Evolutionary conservation across 768 basidiomycete species (phyloP).

Genomic region (Phanerodontia chrysosporium): DNA sequence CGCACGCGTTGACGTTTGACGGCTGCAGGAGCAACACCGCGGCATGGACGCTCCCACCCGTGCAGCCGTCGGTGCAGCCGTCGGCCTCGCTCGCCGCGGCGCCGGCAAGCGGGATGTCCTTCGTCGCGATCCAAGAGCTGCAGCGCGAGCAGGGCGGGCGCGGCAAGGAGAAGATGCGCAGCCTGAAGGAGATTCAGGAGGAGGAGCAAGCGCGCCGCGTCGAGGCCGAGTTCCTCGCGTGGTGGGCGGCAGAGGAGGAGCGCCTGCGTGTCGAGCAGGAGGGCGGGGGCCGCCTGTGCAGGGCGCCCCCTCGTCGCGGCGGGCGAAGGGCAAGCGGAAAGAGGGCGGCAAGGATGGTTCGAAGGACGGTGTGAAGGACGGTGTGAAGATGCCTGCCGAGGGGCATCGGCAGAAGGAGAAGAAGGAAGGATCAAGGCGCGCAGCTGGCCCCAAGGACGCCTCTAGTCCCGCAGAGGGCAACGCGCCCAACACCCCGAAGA

Average conservation of each 20-base stretch:
- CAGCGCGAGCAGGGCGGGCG: conserved; percentile 52
- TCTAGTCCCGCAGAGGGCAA: background rate
- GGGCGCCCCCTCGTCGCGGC: background rate
- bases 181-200: conserved; percentile 79
- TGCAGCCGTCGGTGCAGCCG: conserved; percentile 39
- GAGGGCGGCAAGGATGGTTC: background rate
- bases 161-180: conserved; percentile 45
- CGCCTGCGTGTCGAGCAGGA: conserved; percentile 51
- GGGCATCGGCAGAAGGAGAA: too few relatives aligned
- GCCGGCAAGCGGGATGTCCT: conserved; percentile 43
- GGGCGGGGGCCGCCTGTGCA: background rate
- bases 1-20: background rate
- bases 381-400: background rate
- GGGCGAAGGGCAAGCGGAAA: background rate
- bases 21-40: conserved; percentile 23
- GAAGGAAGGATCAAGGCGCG: background rate
- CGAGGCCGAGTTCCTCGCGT: conserved; percentile 79
- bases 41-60: conserved; percentile 64
- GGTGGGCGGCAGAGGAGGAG: conserved; percentile 87
- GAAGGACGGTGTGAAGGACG: background rate
- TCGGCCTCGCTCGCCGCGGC: conserved; percentile 11
- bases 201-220: conserved; percentile 66
- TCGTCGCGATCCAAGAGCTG: conserved; percentile 80
- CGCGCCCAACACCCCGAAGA: background rate
- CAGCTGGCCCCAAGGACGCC: background rate